Evolutionary conservation across 306 rosid genomes (phyloP).

Genomic region (Quercus ilex): DNA sequence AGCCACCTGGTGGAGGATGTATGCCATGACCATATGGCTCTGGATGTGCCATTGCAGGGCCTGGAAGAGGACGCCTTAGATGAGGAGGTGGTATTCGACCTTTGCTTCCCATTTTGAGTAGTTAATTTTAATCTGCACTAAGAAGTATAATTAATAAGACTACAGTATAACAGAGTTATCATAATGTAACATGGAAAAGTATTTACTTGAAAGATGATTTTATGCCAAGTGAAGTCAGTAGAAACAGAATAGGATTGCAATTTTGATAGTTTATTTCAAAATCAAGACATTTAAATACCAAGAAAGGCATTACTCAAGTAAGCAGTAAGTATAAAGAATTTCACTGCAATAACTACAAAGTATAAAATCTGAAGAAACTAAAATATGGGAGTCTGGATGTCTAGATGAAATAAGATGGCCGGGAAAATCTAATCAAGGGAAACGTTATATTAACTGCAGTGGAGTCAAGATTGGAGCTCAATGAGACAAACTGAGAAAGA

Average conservation of each 20-base stretch:
- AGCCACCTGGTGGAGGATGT: constrained; percentile 45
- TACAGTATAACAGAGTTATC: background rate
- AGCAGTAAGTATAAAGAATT: background rate
- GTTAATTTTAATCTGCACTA: constrained; percentile 1
- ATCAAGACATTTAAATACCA: background rate
- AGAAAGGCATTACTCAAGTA: background rate
- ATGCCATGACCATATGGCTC: constrained; percentile 43
- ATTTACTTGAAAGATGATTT: background rate
- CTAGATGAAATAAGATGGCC: background rate
- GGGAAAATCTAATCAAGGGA: background rate
- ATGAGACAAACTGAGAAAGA: background rate
- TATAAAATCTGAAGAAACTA: background rate
- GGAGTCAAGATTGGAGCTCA: background rate
- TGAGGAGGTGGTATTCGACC: constrained; percentile 81
- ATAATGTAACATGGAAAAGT: background rate
- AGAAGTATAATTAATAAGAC: background rate
- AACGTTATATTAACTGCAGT: background rate
- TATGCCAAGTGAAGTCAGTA: background rate
- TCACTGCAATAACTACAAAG: background rate
- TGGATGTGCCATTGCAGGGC: constrained; percentile 47
- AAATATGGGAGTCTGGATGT: background rate
- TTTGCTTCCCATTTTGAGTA: constrained; percentile 68
- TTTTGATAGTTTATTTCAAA: background rate
- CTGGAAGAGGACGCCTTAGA: constrained; percentile 55
- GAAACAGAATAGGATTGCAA: background rate